phyloP scores from a whole-genome alignment of 345 rosid species.

The Brassica nigra region DNA sequence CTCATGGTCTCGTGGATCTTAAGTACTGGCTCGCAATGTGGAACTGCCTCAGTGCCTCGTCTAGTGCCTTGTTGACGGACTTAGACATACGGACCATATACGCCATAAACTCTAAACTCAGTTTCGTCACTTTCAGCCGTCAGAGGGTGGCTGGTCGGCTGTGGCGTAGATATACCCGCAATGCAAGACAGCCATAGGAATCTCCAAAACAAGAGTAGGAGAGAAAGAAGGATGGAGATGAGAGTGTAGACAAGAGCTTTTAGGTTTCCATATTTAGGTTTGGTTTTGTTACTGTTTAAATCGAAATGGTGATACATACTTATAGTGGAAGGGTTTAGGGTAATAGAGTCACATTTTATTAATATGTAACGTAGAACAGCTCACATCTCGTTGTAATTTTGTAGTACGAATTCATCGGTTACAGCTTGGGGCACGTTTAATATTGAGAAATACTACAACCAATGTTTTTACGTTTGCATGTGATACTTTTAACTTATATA shows the following conservation, averaged over 20 bases:
- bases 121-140: too few relatives aligned
- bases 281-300: neutral
- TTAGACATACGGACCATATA: too few relatives aligned
- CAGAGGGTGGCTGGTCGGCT: neutral
- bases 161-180: neutral
- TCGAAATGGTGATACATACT: neutral
- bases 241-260: slow-evolving; percentile 20
- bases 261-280: slow-evolving; percentile 2
- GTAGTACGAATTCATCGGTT: too few relatives aligned
- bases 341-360: neutral
- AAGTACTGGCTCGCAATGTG: slow-evolving; percentile 50
- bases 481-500: too few relatives aligned
- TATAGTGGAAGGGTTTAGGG: neutral
- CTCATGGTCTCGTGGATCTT: slow-evolving; percentile 89
- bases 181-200: neutral
- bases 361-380: too few relatives aligned
- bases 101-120: too few relatives aligned
- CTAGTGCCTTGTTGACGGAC: too few relatives aligned
- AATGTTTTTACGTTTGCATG: too few relatives aligned
- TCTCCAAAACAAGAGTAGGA: slow-evolving; percentile 16
- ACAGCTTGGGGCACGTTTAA: too few relatives aligned
- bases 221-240: slow-evolving; percentile 6
- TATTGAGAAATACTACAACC: too few relatives aligned
- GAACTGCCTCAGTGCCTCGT: slow-evolving; percentile 45
- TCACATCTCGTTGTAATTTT: too few relatives aligned